Conservation (phyloP, 2,329 filamentous ascomycete genomes). For the Plenodomus biglobosus region DNA sequence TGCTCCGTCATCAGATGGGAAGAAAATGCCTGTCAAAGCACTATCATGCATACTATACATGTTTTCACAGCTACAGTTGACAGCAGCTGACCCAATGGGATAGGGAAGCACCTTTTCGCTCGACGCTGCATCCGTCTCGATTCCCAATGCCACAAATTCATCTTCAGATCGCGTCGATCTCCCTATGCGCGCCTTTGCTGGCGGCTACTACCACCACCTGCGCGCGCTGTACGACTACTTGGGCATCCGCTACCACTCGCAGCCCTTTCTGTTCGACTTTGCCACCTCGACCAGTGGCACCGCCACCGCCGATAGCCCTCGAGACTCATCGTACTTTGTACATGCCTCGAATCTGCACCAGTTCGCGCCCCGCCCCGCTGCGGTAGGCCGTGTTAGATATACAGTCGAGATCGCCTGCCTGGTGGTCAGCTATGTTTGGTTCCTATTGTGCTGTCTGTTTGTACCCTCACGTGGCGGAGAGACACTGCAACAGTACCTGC, state of each 20-base stretch:
- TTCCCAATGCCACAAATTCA: slow-evolving; percentile 30
- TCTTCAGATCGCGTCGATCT: slow-evolving; percentile 48
- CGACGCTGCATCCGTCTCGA: slow-evolving; percentile 49
- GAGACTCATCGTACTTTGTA: slow-evolving; percentile 50
- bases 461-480: slow-evolving; percentile 49
- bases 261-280: slow-evolving; percentile 59
- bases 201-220: slow-evolving; percentile 59
- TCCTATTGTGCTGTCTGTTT: slow-evolving; percentile 55
- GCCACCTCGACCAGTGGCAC: slow-evolving; percentile 28
- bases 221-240: slow-evolving; percentile 60
- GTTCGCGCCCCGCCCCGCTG: slow-evolving; percentile 48
- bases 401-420: slow-evolving; percentile 51
- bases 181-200: slow-evolving; percentile 56
- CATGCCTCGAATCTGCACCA: slow-evolving; percentile 59
- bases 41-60: too few relatives aligned
- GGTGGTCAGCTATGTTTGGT: slow-evolving; percentile 56
- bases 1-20: background rate
- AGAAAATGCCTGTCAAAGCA: too few relatives aligned
- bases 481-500: slow-evolving; percentile 53
- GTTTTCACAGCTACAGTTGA: background rate
- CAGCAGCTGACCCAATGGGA: background rate
- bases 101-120: slow-evolving; percentile 50
- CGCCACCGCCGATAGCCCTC: background rate
- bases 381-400: slow-evolving; percentile 43
- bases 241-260: slow-evolving; percentile 52